These are phyloP conservation scores for Wickerhamomyces queroliae DNA, from an alignment of 805 yeast species.

Conservation along the genomic window DNA sequence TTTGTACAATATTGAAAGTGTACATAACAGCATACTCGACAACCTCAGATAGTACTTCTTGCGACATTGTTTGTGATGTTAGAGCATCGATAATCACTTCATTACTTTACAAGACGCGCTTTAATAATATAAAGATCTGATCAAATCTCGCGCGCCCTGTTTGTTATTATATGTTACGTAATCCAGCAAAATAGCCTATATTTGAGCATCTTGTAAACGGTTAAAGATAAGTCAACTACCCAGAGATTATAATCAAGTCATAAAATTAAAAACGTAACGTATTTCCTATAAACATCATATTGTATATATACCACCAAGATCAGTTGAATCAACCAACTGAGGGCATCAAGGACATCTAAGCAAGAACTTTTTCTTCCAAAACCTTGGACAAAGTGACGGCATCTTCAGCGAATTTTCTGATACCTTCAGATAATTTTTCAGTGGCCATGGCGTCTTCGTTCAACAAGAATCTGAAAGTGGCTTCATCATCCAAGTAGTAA, in stretches of 20 bases:
- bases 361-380: conserved; percentile 53
- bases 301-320: no score
- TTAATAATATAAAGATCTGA: no score
- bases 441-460: conserved; percentile 99
- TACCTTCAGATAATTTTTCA: conserved; percentile 96
- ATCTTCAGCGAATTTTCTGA: conserved; percentile 94
- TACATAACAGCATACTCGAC: conserved; percentile 15
- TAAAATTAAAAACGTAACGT: neutral
- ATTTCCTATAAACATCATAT: neutral
- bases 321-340: neutral
- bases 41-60: conserved; percentile 17
- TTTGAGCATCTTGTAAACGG: no score
- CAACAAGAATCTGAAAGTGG: conserved; percentile 81
- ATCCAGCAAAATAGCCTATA: no score
- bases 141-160: no score
- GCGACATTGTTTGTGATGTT: conserved; percentile 11
- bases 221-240: no score
- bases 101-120: no score
- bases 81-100: no score
- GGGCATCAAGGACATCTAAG: conserved; percentile 20
- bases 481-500: conserved; percentile 77
- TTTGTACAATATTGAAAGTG: conserved; percentile 16
- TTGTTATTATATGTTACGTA: no score
- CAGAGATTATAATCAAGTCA: neutral
- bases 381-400: conserved; percentile 69